Evolutionary conservation across 805 yeast species (phyloP), one percentile per base, ranked within the genome.

Genomic region (Lipomyces sp.): DNA sequence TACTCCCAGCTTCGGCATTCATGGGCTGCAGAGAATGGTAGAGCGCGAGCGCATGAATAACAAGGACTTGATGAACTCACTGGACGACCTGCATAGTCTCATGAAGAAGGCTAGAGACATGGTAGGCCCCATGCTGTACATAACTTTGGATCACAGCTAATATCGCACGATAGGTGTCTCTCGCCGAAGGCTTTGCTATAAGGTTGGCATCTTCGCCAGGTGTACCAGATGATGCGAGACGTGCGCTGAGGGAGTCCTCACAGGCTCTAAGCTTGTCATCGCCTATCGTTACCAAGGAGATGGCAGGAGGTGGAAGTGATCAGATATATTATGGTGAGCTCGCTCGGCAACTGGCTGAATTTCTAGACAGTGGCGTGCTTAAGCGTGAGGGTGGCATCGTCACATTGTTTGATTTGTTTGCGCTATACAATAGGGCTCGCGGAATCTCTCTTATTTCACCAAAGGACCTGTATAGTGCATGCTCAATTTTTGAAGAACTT

Each of bases 321-420:
- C 11, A 13, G 11, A 45, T 53, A 7, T 80, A 80, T 67, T 78
- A 76, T 62, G 74, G 76, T 65, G 97, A 92, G 73, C 78, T 92
- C 18, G 85, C 97, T 0, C 82, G 97, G 62, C 93, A 91, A 73
- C 75, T 94, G 2, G 87, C 91, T 53, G 97, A 90, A 72, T 92
- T 86, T 75, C 79, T 90, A 8, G 77, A 80, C 8, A 76, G 77
- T 68, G 71, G 85, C 59, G 67, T 87, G 32, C 71, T 87, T 64
- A 81, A 79, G 53, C 80, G 79, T 45, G 83, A 82, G 58, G 87
- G 88, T 56, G 90, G 90, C 1, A 79, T 87, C 24, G 79, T 89
- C 13, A 82, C 91, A 0, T 71, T 89, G 42, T 82, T 85, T 60
- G 94, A 89, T 71, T 73, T 89, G 24, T 90, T 82, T 75, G 85